A percentile compares a stretch with the other conserved stretches of the same genome.
Conservation (phyloP, 192 early-diverging fungal species). For the Gryganskiella cystojenkinii region DNA sequence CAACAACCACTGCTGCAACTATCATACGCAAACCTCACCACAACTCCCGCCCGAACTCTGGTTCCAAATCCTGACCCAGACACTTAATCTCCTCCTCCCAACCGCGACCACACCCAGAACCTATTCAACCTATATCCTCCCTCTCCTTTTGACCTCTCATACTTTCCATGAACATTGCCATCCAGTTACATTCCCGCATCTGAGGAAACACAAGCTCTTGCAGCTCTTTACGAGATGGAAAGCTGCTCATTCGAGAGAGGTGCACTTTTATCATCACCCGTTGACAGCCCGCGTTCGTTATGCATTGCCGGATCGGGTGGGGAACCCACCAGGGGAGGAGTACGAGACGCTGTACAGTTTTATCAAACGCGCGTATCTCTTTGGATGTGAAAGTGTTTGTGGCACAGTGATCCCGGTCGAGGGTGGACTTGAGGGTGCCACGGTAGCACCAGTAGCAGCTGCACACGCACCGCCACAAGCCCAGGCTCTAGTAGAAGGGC, state of each 20-base stretch:
- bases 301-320: conserved; percentile 45
- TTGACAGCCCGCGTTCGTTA: conserved; percentile 39
- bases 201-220: conserved; percentile 38
- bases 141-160: conserved; percentile 38
- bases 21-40: conserved; percentile 9
- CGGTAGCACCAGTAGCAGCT: conserved; percentile 3
- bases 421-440: conserved; percentile 33
- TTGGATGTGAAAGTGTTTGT: conserved; percentile 52
- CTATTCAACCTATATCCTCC: conserved; percentile 41
- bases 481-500: neutral
- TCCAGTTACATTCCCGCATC: conserved; percentile 36
- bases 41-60: conserved; percentile 41
- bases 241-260: conserved; percentile 47
- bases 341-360: conserved; percentile 49
- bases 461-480: neutral
- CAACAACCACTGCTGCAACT: neutral
- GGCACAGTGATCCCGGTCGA: conserved; percentile 50
- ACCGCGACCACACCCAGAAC: conserved; percentile 30
- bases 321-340: conserved; percentile 51
- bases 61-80: conserved; percentile 48
- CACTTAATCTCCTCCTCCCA: conserved; percentile 35
- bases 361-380: conserved; percentile 47
- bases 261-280: conserved; percentile 50
- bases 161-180: conserved; percentile 47
- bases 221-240: conserved; percentile 49